Base-by-base conservation (phyloP, 2,329 filamentous ascomycete genomes). In the Chrysoporthe deuterocubensis region DNA sequence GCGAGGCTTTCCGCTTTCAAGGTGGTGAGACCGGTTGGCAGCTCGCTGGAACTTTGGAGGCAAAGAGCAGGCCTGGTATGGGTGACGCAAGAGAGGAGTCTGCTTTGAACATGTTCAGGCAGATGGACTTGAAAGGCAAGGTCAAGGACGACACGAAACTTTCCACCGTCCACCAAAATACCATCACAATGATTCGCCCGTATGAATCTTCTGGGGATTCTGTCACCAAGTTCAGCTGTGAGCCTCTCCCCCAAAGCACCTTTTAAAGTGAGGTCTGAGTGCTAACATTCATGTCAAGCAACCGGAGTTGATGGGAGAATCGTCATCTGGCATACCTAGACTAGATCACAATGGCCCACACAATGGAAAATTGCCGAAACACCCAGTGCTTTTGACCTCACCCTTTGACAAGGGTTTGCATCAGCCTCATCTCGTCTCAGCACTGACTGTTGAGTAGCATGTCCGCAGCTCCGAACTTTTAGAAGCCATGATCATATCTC, bases 51-150 rank as follows among this genome's bases (percentile, higher is more conserved):
- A 91, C 92, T 4, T 82, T 98, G 70, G 94, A 97, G 81, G 83
- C 84, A 61, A 94, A 94, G 81, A 84, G 87, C 62, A 82, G 85
- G 5, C 83, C 85, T 40, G 90, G 87, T 54, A 78, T 84, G 66
- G 89, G 86, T 67, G 87, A 88, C 66, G 82, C 83, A 68, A 87
- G 91, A 43, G 96, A 98, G 80, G 96, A 98, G 79, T 96, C 92
- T 72, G 96, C 96, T 34, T 83, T 97, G 78, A 97, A 98, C 81
- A 97, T 98, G 93, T 99, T 99, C 83, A 89, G 90, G 75, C 94
- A 97, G 83, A 98, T 99, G 96, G 96, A 99, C 80, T 85, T 99
- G 72, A 97, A 96, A 85, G 96, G 96, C 71, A 97, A 97, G 81
- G 83, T 85, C 66, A 93, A 93, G 77, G 94, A 97, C 75, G 94